Base-by-base conservation (phyloP, 1,139 yeast species). In the Blastobotrys elegans region DNA sequence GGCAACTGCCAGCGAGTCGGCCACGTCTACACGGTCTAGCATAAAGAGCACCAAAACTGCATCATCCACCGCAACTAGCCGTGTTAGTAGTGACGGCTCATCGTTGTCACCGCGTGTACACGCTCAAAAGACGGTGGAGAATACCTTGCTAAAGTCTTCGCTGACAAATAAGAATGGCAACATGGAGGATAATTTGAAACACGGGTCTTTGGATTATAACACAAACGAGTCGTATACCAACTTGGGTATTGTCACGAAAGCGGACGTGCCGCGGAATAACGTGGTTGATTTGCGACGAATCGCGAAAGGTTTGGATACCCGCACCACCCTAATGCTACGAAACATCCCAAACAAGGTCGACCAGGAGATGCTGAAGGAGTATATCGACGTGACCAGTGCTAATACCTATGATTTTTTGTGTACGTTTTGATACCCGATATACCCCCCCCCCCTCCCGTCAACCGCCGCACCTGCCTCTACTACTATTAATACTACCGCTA, bases 331-430 rank as follows among this genome's bases (percentile, higher is more conserved):
- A 35, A 74, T 75, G 80, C 66, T 75, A 31, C 67, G 77, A 47
- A 75, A 75, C 50, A 75, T 75, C 41, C 80, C 80, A 33, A 75
- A 75, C 58, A 74, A 73, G 55, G 67, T 74, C 27, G 71, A 64
- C 45, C 76, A 73, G 52, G 62, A 67, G 32, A 68, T 70, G 57
- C 66, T 76, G 31, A 72, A 75, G 53, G 67, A 66, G 27, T 70
- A 72, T 53, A 57, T 76, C 31, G 79, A 75, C 53, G 65, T 57
- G 27, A 73, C 78, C n/a, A 73, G 71, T 55, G 62, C 63, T 52
- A 66, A 72, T 52, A 71, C 77, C 47, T 79, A 77, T 56, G 80
- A 77, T 56, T 79, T 79, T 62, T 64, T 79, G 50, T 79, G 77
- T 67, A 63, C 54, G 27, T 52, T 38, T 53, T 13, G 38, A 5